Evolutionary conservation across 1,139 yeast genomes (phyloP).

Genomic region (Lodderomyces parapsilosis): DNA sequence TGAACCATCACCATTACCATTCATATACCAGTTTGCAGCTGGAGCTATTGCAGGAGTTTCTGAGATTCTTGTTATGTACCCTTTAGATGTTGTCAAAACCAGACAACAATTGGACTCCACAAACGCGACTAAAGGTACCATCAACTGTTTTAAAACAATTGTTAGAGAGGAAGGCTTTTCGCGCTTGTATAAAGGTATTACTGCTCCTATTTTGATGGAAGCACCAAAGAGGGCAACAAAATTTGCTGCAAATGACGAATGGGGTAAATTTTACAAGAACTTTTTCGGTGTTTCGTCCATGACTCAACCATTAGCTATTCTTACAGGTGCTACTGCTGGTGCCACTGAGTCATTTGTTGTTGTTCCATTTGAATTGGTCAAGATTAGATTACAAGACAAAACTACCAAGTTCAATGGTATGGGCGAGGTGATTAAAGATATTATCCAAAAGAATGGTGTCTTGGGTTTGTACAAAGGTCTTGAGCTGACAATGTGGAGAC

Average conservation of each 20-base stretch:
- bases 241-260: slow-evolving; percentile 97
- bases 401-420: slow-evolving; percentile 82
- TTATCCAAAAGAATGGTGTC: slow-evolving; percentile 72
- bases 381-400: slow-evolving; percentile 88
- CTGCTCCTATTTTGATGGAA: slow-evolving; percentile 97
- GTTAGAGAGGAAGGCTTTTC: slow-evolving; percentile 81
- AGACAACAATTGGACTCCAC: slow-evolving; percentile 85
- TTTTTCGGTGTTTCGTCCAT: slow-evolving; percentile 67
- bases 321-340: slow-evolving; percentile 98
- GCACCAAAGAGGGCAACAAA: slow-evolving; percentile 99
- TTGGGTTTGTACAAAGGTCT: slow-evolving; percentile 90
- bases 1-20: slow-evolving; percentile 53
- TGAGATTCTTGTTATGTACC: slow-evolving; percentile 96
- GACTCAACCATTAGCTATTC: slow-evolving; percentile 80
- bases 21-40: slow-evolving; percentile 83
- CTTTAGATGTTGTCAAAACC: slow-evolving; percentile 96
- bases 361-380: slow-evolving; percentile 89
- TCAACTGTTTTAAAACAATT: slow-evolving; percentile 81
- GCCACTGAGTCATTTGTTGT: slow-evolving; percentile 95
- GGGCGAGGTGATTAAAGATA: slow-evolving; percentile 75
- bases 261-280: slow-evolving; percentile 82
- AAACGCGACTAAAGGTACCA: slow-evolving; percentile 74
- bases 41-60: slow-evolving; percentile 99
- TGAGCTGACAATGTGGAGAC: slow-evolving; percentile 98
- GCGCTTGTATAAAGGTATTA: slow-evolving; percentile 86